phyloP scores from a whole-genome alignment of 2,329 filamentous ascomycete genomes.

The Ophiobolus disseminans region DNA sequence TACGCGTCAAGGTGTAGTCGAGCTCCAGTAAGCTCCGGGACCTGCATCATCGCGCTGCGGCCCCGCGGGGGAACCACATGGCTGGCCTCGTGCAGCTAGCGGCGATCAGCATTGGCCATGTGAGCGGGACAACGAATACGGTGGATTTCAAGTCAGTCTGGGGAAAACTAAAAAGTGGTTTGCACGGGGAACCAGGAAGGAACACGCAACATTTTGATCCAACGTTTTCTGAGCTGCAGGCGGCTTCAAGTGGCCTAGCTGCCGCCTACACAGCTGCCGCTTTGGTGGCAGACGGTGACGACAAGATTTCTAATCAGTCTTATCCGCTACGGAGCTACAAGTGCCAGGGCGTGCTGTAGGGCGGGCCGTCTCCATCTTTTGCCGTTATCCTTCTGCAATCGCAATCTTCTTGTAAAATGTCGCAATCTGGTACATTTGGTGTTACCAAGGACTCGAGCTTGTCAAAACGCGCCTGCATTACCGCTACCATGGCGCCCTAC shows the following conservation, averaged over 20 bases:
- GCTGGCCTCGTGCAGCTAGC: conserved; percentile 10
- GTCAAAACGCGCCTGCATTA: background rate
- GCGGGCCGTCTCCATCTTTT: conserved; percentile 12
- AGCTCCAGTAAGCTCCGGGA: conserved; percentile 19
- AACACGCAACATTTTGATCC: too few relatives aligned
- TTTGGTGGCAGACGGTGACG: conserved; percentile 16
- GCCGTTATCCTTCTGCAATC: background rate
- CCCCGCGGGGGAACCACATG: conserved; percentile 4
- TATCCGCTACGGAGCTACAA: conserved; percentile 23
- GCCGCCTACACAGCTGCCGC: conserved; percentile 10
- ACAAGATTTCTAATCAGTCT: conserved; percentile 40
- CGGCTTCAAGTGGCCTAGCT: conserved; percentile 16
- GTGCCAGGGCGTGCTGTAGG: conserved; percentile 5
- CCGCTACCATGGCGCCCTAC: conserved; percentile 30
- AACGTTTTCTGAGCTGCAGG: too few relatives aligned
- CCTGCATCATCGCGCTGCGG: conserved; percentile 21
- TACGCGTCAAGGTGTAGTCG: background rate
- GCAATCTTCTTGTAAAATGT: background rate
- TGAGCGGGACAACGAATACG: too few relatives aligned
- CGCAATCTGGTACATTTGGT: background rate
- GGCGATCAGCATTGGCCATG: too few relatives aligned
- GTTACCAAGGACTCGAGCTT: background rate
- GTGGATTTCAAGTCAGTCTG: too few relatives aligned
- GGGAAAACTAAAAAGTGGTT: too few relatives aligned
- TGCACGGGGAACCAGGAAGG: too few relatives aligned